Evolutionary conservation across 2,329 filamentous ascomycete genomes (phyloP).

Genomic region (Claviceps cyperi): DNA sequence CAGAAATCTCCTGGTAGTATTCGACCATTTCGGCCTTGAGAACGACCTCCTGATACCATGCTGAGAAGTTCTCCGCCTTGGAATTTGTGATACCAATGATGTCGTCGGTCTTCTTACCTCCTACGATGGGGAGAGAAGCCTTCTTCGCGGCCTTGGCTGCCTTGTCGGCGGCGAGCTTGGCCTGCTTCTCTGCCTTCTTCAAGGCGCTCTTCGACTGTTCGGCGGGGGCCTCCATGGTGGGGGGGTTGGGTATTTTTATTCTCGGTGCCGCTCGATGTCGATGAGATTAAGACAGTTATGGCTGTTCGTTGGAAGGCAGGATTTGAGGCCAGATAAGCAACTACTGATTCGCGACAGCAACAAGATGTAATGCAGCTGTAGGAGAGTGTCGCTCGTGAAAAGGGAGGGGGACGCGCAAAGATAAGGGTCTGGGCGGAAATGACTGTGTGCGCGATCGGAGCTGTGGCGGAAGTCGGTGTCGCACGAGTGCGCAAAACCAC

Average conservation of each 20-base stretch:
- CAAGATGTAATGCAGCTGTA: not conserved
- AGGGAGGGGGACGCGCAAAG: not conserved
- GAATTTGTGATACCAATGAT: constrained; percentile 79
- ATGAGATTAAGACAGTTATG: not conserved
- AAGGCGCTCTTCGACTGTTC: constrained; percentile 44
- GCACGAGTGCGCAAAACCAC: too few relatives aligned
- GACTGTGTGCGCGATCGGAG: constrained; percentile 4
- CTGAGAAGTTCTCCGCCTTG: constrained; percentile 76
- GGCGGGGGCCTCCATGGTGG: constrained; percentile 16
- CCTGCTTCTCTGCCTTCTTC: constrained; percentile 53
- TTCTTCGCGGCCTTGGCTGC: constrained; percentile 48
- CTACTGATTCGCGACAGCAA: not conserved
- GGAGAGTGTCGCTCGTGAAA: not conserved
- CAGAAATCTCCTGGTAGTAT: constrained; percentile 89
- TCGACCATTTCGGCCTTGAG: constrained; percentile 96
- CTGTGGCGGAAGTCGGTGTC: not conserved
- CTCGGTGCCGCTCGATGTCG: constrained; percentile 8
- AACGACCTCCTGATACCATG: constrained; percentile 97
- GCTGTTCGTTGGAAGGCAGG: not conserved
- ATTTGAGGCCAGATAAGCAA: not conserved
- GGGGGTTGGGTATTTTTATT: not conserved
- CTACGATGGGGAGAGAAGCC: constrained; percentile 32
- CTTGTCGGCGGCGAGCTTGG: constrained; percentile 45
- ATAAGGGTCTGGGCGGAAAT: not conserved
- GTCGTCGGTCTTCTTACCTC: constrained; percentile 46